These are phyloP conservation scores for Paracoccidioides brasiliensis DNA, from an alignment of 2,329 filamentous ascomycete species.

Conservation along the genomic window DNA sequence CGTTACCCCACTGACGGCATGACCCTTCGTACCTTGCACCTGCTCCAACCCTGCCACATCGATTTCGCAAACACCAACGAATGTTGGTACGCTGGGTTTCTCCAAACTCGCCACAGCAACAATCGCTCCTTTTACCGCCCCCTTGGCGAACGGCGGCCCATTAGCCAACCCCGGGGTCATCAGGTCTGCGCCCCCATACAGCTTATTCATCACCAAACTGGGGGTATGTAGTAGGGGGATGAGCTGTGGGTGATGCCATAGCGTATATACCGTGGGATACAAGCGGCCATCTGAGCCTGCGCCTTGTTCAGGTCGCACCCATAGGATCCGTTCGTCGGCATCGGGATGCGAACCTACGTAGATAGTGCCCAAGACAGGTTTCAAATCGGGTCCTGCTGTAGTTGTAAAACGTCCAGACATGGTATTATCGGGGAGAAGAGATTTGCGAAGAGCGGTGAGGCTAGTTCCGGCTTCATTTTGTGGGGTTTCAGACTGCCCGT, in stretches of 20 bases:
- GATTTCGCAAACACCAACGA: slow-evolving; percentile 52
- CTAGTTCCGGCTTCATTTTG: slow-evolving; percentile 28
- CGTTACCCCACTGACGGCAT: slow-evolving; percentile 52
- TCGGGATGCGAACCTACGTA: slow-evolving; percentile 49
- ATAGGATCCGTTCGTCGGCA: slow-evolving; percentile 47
- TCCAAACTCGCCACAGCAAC: slow-evolving; percentile 51
- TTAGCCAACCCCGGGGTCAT: slow-evolving; percentile 56
- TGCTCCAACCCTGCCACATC: slow-evolving; percentile 43
- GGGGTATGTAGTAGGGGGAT: slow-evolving; percentile 53
- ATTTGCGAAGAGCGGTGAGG: slow-evolving; percentile 40
- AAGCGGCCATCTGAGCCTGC: slow-evolving; percentile 28
- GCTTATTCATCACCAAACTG: slow-evolving; percentile 44
- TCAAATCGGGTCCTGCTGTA: slow-evolving; percentile 48
- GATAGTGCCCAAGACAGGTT: slow-evolving; percentile 48
- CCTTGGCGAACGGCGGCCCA: slow-evolving; percentile 49
- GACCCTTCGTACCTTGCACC: slow-evolving; percentile 49
- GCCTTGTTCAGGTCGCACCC: slow-evolving; percentile 49
- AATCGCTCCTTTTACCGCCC: slow-evolving; percentile 46
- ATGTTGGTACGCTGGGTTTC: slow-evolving; percentile 47
- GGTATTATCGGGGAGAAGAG: slow-evolving; percentile 50
- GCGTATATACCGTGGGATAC: slow-evolving; percentile 46
- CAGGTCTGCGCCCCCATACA: slow-evolving; percentile 51
- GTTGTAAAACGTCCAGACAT: slow-evolving; percentile 53
- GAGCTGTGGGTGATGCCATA: slow-evolving; percentile 51
- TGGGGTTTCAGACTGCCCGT: slow-evolving; percentile 18